Base-by-base conservation (phyloP, 331 rosid species). In the Rosa hybrid region DNA sequence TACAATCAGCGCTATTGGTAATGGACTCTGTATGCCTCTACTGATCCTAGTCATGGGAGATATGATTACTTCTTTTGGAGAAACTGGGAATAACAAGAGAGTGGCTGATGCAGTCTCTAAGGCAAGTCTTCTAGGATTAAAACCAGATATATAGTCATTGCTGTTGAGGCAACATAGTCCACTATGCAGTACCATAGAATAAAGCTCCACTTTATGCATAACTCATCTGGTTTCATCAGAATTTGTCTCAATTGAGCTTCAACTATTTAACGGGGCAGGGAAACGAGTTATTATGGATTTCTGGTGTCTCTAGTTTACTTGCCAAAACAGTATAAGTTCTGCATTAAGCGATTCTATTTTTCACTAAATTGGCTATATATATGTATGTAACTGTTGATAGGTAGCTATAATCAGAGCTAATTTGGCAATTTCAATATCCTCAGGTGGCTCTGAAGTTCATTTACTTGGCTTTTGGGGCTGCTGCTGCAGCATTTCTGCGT, bases 1-100 rank as follows among this genome's bases (percentile, higher is more conserved):
- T 77, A 80, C 88, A 41, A 44, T 92, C 2, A 86, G 90, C 62
- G 91, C 93, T 49, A 42, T 83, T 46, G 98, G 90, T 8, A 92
- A 86, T 57, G 98, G 97, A 63, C 5, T 85, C 53, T 72, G 88
- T 39, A 12, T 78, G 51, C 97, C 97, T 39, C 72, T 90, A 59
- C 30, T 27, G 30, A 27, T 27, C 30, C 30, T 94, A 68, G 12
- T 91, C 83, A 80, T 92, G 54, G 97, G 98, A 80, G 46, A 71
- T 50, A 1, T 86, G 49, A 84, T 90, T 62, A 20, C 91, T 82
- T 83, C 97, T 69, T 94, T 91, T 79, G 94, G 94, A 84, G 84
- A 73, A 53, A 16, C 76, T 46, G 72, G 64, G 57, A 75, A 57
- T 78, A 67, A 75, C 57, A 68, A 80, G 30, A 67, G 81, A 6